Percentiles rank a stretch among this genome's conserved stretches.
These are phyloP conservation scores for Penicillium sp. DNA, from an alignment of 2,329 filamentous ascomycete genomes.

Conservation along the genomic window DNA sequence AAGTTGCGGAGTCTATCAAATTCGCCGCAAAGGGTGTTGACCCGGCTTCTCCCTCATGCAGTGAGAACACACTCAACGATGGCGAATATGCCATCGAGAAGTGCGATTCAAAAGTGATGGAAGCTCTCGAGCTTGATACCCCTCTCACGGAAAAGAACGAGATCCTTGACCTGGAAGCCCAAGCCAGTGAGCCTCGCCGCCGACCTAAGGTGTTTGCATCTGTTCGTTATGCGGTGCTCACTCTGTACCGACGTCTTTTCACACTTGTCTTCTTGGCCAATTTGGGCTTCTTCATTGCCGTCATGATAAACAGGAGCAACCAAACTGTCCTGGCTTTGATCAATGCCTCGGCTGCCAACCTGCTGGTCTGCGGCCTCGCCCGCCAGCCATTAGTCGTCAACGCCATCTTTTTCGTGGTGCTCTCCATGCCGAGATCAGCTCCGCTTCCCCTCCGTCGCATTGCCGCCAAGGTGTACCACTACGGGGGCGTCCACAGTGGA, in stretches of 20 bases:
- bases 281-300: constrained; percentile 37
- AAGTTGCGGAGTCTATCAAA: constrained; percentile 13
- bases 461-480: constrained; percentile 55
- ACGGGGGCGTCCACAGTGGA: constrained; percentile 58
- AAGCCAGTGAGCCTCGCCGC: constrained; percentile 16
- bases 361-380: constrained; percentile 50
- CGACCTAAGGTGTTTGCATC: constrained; percentile 30
- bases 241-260: constrained; percentile 48
- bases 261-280: constrained; percentile 44
- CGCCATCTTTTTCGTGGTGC: constrained; percentile 49
- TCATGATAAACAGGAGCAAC: constrained; percentile 36
- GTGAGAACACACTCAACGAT: constrained; percentile 23
- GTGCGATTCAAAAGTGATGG: constrained; percentile 11
- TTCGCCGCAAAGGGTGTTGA: constrained; percentile 7
- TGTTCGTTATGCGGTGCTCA: constrained; percentile 40
- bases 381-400: constrained; percentile 59
- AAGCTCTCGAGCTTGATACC: background rate
- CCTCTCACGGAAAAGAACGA: background rate
- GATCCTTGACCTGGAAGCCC: constrained; percentile 32
- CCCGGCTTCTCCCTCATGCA: constrained; percentile 10
- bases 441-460: constrained; percentile 50
- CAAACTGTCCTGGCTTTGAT: constrained; percentile 41
- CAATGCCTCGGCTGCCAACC: constrained; percentile 49
- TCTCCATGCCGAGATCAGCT: constrained; percentile 46
- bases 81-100: constrained; percentile 19